Evolutionary conservation across 306 rosid genomes (phyloP).

Genomic region (Lathyrus aphaca): DNA sequence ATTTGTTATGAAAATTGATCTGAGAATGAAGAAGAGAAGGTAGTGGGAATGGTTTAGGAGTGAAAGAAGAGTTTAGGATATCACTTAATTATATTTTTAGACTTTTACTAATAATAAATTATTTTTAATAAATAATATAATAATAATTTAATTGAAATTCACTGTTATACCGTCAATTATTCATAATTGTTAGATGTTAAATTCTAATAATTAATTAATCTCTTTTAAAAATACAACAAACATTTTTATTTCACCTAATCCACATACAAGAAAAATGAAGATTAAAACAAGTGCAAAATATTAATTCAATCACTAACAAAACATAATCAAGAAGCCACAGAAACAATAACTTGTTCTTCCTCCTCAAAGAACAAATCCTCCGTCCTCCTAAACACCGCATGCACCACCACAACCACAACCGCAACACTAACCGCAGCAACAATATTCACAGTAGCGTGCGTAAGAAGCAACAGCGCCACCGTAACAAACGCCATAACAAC

Average conservation of each 20-base stretch:
- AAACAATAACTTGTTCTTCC: slow-evolving; percentile 43
- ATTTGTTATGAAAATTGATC: too few relatives aligned
- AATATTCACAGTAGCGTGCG: slow-evolving; percentile 65
- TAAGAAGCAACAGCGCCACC: slow-evolving; percentile 60
- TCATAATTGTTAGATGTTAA: too few relatives aligned
- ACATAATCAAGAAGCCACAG: slow-evolving; percentile 16
- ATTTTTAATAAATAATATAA: too few relatives aligned
- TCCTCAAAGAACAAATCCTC: slow-evolving; percentile 66
- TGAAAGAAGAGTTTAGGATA: too few relatives aligned
- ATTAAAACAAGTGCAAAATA: neutral
- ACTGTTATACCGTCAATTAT: too few relatives aligned
- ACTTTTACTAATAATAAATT: too few relatives aligned
- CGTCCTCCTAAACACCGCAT: slow-evolving; percentile 63
- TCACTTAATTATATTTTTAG: too few relatives aligned
- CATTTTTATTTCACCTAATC: neutral
- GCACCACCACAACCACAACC: slow-evolving; percentile 45
- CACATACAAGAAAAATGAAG: neutral
- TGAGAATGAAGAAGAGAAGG: too few relatives aligned
- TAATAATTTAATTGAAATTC: too few relatives aligned
- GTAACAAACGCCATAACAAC: slow-evolving; percentile 58
- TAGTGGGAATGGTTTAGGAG: too few relatives aligned
- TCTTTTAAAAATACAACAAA: neutral
- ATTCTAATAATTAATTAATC: too few relatives aligned
- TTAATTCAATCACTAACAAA: neutral
- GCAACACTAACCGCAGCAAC: slow-evolving; percentile 53